Conservation (phyloP, 2,329 filamentous ascomycete species). For the Alternaria infectoria region DNA sequence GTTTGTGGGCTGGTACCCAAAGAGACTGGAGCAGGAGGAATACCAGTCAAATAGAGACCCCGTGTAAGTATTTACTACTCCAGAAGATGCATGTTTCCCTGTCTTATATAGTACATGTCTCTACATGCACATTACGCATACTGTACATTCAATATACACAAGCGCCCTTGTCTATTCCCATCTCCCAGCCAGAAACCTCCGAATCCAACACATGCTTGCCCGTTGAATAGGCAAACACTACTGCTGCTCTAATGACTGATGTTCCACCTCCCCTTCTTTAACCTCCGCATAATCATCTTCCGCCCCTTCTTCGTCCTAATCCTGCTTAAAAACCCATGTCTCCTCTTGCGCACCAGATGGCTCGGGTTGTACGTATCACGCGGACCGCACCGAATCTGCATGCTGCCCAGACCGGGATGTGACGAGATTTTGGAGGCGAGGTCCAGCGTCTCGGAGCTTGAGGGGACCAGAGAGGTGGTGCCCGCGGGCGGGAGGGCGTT, state of each 20-base stretch:
- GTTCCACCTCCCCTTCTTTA: slow-evolving; percentile 58
- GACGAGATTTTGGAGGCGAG: slow-evolving; percentile 44
- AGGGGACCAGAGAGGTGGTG: slow-evolving; percentile 12
- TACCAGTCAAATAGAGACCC: neutral
- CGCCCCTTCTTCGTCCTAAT: slow-evolving; percentile 60
- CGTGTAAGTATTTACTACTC: neutral
- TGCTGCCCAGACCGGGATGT: slow-evolving; percentile 44
- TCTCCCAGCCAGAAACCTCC: neutral
- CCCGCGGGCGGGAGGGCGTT: slow-evolving; percentile 23
- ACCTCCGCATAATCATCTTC: slow-evolving; percentile 60
- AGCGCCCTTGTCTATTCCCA: neutral
- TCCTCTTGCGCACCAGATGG: slow-evolving; percentile 65
- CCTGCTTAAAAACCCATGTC: slow-evolving; percentile 65
- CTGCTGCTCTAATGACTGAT: slow-evolving; percentile 32
- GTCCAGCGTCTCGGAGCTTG: slow-evolving; percentile 37
- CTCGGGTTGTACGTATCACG: slow-evolving; percentile 66
- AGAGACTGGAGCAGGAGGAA: neutral
- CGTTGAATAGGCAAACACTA: too few species aligned
- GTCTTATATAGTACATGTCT: neutral
- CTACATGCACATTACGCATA: slow-evolving; percentile 1
- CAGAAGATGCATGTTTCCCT: neutral
- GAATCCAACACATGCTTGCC: too few species aligned
- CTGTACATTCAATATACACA: slow-evolving; percentile 20
- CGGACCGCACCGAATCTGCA: slow-evolving; percentile 55
- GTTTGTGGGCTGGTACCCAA: neutral